Base-by-base conservation (phyloP, 2,329 filamentous ascomycete species). In the Xylariales sp. region DNA sequence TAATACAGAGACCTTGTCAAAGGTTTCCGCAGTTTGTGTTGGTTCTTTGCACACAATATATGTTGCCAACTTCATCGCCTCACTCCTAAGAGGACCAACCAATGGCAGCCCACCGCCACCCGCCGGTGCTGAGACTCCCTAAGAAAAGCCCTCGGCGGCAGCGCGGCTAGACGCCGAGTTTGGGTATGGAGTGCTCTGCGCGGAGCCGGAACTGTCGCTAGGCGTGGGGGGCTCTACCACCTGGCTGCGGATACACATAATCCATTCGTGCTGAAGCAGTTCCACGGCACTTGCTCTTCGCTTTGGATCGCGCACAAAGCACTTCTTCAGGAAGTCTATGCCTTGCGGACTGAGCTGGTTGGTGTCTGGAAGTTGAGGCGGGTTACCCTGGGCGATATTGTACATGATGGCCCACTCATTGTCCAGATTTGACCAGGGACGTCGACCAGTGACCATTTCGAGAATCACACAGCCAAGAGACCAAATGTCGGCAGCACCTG, bases 361-460 rank as follows among this genome's bases (percentile, higher is more conserved):
- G 1, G 70, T 60, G 1, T 78, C 74, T 2, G 93, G 93, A 40
- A 96, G 72, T 57, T 88, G 84, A 5, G 93, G 93, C 33, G 89
- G 86, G 53, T 96, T 95, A 47, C 93, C 93, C 59, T 95, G 91
- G 2, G 93, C 93, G 55, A 98, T 98, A 69, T 97, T 97, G 74
- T 96, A 98, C 93, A 98, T 98, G 67, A 98, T 97, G 29, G 93
- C 93, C 89, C 90, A 98, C 63, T 98, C 93, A 58, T 98, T 98
- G 67, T 98, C 93, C 32, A 97, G 80, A 47, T 84, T 88, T 18
- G 89, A 88, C 93, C 93, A 98, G 2, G 93, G 93, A 13, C 91
- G 81, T 45, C 89, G 80, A 15, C 93, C 93, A 0, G 93, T 98
- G 4, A 88, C 88, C 91, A 98, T 97, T 63, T 98, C 93, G 29